Evolutionary conservation across 2,329 filamentous ascomycete genomes (phyloP).

Genomic region (Elsinoe ampelina): DNA sequence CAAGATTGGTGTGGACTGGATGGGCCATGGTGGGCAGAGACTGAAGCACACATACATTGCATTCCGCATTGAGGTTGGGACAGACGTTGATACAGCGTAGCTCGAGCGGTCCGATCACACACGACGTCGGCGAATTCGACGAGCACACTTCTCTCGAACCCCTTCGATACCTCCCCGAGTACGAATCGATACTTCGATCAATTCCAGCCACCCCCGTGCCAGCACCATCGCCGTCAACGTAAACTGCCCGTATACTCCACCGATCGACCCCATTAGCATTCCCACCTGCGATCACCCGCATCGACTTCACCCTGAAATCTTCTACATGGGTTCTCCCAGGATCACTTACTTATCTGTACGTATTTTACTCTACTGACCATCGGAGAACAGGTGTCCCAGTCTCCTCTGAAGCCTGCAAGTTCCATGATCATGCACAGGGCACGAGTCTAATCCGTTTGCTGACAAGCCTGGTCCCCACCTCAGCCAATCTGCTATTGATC

Average conservation of each 20-base stretch:
- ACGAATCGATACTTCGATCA: conserved; percentile 1
- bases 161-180: background rate
- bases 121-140: conserved; percentile 6
- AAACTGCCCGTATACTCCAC: background rate
- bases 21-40: conserved; percentile 7
- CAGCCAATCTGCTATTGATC: too few species aligned
- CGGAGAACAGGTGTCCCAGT: too few species aligned
- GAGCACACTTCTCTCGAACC: background rate
- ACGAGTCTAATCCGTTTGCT: too few species aligned
- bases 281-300: too few species aligned
- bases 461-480: too few species aligned
- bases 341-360: too few species aligned
- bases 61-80: background rate
- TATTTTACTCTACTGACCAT: too few species aligned
- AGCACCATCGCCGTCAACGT: background rate
- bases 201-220: background rate
- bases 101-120: conserved; percentile 9
- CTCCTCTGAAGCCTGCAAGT: too few species aligned
- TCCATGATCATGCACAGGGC: too few species aligned
- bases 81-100: conserved; percentile 12
- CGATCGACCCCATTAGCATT: too few species aligned
- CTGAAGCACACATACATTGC: background rate
- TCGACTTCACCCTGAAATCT: too few species aligned
- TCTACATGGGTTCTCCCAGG: too few species aligned
- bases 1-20: background rate